Evolutionary conservation across 1,284 basidiomycete genomes (phyloP).

Genomic region (Chalciporus sp.): DNA sequence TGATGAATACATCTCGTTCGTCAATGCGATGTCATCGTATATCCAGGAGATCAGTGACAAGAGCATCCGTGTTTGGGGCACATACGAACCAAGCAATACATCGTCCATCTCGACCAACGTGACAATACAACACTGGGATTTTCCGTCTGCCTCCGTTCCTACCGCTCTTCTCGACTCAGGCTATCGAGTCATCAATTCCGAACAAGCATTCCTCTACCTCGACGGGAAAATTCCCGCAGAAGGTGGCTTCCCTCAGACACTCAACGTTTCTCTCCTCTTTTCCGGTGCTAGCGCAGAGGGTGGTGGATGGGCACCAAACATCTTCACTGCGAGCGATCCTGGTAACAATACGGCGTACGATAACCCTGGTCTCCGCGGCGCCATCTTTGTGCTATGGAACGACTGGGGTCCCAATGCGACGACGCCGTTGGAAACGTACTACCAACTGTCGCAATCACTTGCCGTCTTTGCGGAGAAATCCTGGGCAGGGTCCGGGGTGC

Average conservation of each 20-base stretch:
- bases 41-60: conserved; percentile 33
- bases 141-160: conserved; percentile 38
- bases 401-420: conserved; percentile 45
- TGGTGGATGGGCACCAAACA: conserved; percentile 40
- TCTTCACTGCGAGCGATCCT: conserved; percentile 32
- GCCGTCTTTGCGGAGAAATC: conserved; percentile 40
- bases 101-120: conserved; percentile 35
- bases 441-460: conserved; percentile 38
- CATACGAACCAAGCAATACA: conserved; percentile 35
- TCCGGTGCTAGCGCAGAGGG: conserved; percentile 30
- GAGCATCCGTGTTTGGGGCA: conserved; percentile 39
- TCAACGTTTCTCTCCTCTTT: conserved; percentile 35
- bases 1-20: conserved; percentile 39
- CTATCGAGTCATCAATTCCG: conserved; percentile 41
- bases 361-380: conserved; percentile 33
- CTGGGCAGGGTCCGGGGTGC: conserved; percentile 39
- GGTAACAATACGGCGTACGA: conserved; percentile 35
- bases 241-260: conserved; percentile 35
- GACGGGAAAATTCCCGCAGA: conserved; percentile 38
- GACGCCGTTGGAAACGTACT: conserved; percentile 41
- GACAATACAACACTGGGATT: conserved; percentile 44
- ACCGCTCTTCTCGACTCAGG: conserved; percentile 35
- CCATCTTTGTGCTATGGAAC: conserved; percentile 42
- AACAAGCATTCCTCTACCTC: conserved; percentile 40
- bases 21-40: conserved; percentile 39